Evolutionary conservation across 2,329 filamentous ascomycete genomes (phyloP).

Genomic region (Acephala macrosclerotiorum): DNA sequence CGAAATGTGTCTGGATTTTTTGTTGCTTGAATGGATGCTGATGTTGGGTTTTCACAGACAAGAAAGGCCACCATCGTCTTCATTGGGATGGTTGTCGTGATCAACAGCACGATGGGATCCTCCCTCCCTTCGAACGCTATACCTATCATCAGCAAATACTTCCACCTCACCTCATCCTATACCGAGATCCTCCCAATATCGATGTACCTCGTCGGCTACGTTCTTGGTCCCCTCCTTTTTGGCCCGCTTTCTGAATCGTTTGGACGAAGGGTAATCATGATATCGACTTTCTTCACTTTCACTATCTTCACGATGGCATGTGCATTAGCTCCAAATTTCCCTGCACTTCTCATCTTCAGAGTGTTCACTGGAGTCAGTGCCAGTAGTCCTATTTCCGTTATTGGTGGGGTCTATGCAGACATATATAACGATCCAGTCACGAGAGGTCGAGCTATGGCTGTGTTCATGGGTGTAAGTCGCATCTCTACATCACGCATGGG

Average conservation of each 20-base stretch:
- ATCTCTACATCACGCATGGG: neutral
- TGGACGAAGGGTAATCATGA: conserved; percentile 65
- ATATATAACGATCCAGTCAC: conserved; percentile 63
- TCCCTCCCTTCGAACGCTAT: conserved; percentile 70
- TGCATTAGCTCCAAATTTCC: conserved; percentile 66
- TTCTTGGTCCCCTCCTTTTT: conserved; percentile 63
- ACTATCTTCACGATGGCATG: conserved; percentile 71
- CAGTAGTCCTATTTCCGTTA: conserved; percentile 66
- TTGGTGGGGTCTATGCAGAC: conserved; percentile 71
- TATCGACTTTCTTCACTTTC: conserved; percentile 72
- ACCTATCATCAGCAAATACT: conserved; percentile 63
- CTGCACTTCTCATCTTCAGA: conserved; percentile 67
- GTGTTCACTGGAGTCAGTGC: conserved; percentile 67
- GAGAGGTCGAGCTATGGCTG: conserved; percentile 66
- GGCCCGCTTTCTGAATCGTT: conserved; percentile 72
- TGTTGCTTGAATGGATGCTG: neutral
- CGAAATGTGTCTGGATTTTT: neutral
- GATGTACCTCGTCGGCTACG: conserved; percentile 69
- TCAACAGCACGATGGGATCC: conserved; percentile 74
- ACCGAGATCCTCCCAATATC: conserved; percentile 63
- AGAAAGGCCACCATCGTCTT: conserved; percentile 63
- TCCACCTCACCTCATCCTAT: conserved; percentile 56
- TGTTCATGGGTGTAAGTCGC: conserved; percentile 67
- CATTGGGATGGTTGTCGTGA: conserved; percentile 63
- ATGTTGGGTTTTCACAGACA: conserved; percentile 43